A percentile compares a stretch with the other conserved stretches of the same genome.
These are phyloP conservation scores for Xylariales sp. DNA, from an alignment of 2,329 filamentous ascomycete species.

Conservation along the genomic window DNA sequence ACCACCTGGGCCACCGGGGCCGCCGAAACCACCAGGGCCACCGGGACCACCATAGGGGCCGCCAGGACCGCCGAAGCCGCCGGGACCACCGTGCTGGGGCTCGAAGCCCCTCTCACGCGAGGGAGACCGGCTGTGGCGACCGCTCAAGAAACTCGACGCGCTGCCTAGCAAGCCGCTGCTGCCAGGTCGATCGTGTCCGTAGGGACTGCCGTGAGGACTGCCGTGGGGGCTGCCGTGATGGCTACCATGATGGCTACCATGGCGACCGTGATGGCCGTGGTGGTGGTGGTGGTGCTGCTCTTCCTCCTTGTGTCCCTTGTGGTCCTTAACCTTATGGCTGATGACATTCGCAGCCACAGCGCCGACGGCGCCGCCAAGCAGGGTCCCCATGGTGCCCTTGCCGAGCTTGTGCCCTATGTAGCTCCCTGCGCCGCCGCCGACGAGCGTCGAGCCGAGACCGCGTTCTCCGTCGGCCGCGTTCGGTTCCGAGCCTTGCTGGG, in stretches of 20 bases:
- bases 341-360: slow-evolving; percentile 66
- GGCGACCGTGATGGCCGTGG: slow-evolving; percentile 3
- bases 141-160: slow-evolving; percentile 38
- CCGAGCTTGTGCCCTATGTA: slow-evolving; percentile 66
- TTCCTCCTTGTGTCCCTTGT: slow-evolving; percentile 48
- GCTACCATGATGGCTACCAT: not conserved
- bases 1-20: slow-evolving; percentile 1
- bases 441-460: slow-evolving; percentile 64
- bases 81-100: slow-evolving; percentile 16
- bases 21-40: slow-evolving; percentile 19
- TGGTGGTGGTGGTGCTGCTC: slow-evolving; percentile 36
- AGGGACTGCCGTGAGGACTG: slow-evolving; percentile 2
- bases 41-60: slow-evolving; percentile 27
- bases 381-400: slow-evolving; percentile 63
- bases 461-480: slow-evolving; percentile 59
- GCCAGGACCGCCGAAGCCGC: slow-evolving; percentile 16
- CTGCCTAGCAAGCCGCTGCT: slow-evolving; percentile 40
- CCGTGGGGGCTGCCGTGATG: slow-evolving; percentile 14
- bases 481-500: slow-evolving; percentile 32
- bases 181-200: slow-evolving; percentile 27
- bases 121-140: slow-evolving; percentile 15
- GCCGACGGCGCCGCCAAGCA: slow-evolving; percentile 64
- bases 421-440: slow-evolving; percentile 65
- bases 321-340: slow-evolving; percentile 56
- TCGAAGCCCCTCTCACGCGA: not conserved